phyloP scores from a whole-genome alignment of 164 flowering plant genomes.

The Houttuynia cordata region DNA sequence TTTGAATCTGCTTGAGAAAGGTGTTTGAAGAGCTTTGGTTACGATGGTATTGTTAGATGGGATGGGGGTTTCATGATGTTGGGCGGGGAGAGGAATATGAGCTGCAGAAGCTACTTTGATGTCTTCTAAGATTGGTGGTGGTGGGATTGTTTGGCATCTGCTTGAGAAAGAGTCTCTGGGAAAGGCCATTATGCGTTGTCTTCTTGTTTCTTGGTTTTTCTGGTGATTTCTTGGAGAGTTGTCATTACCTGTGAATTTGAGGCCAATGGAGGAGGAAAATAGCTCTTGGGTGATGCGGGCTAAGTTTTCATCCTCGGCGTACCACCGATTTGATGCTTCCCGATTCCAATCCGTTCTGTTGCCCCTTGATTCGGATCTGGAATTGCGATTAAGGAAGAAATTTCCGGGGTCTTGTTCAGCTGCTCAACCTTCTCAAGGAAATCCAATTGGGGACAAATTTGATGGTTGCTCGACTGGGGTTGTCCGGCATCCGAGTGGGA shows the following conservation, averaged over 20 bases:
- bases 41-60: no score
- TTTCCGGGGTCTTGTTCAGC: constrained; percentile 18
- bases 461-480: neutral
- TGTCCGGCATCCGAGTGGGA: constrained; percentile 10
- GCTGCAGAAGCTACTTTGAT: constrained; percentile 1
- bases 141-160: neutral
- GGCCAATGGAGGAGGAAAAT: constrained; percentile 46
- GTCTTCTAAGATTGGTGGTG: neutral
- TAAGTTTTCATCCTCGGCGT: constrained; percentile 67
- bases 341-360: constrained; percentile 28
- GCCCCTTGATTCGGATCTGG: constrained; percentile 12
- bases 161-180: neutral
- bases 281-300: constrained; percentile 79
- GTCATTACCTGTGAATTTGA: neutral
- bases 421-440: constrained; percentile 2
- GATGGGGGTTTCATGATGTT: neutral
- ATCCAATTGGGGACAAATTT: no score
- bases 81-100: neutral
- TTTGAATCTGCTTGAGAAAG: neutral
- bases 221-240: neutral
- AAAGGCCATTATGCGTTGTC: neutral
- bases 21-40: neutral
- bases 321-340: constrained; percentile 43
- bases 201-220: neutral
- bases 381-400: constrained; percentile 18